A percentile compares a stretch with the other conserved stretches of the same genome.
phyloP scores from a whole-genome alignment of 495 filamentous ascomycete species.

The Immersiella caudata region DNA sequence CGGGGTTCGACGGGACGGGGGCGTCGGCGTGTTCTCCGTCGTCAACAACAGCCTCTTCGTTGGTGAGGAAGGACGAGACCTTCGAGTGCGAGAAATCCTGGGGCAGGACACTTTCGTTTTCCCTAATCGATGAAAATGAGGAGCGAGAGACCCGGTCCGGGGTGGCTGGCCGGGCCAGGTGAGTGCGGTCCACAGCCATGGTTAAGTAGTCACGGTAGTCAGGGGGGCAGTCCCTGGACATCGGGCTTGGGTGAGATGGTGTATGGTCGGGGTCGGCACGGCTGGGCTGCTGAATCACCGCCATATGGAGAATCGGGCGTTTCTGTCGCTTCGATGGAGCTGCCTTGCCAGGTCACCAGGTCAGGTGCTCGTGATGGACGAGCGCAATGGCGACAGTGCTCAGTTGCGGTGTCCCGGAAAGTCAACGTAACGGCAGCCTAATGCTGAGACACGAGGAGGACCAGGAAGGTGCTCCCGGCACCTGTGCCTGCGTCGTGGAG shows the following conservation, averaged over 20 bases:
- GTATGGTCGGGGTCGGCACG: conserved; percentile 21
- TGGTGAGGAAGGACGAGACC: conserved; percentile 56
- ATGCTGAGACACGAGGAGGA: conserved; percentile 8
- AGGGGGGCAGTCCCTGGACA: conserved; percentile 27
- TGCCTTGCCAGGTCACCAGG: conserved; percentile 23
- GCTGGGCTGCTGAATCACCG: conserved; percentile 30
- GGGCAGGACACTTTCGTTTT: conserved; percentile 57
- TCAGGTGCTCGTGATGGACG: conserved; percentile 35
- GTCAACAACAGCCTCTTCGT: conserved; percentile 51
- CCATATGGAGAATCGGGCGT: conserved; percentile 30
- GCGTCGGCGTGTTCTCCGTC: conserved; percentile 33
- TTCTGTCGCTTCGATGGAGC: conserved; percentile 12
- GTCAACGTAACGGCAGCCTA: not conserved
- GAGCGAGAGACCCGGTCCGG: conserved; percentile 51
- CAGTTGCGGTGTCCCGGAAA: conserved; percentile 7
- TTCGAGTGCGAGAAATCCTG: conserved; percentile 74
- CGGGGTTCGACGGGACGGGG: conserved; percentile 11
- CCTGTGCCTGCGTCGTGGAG: conserved; percentile 5
- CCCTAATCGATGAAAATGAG: conserved; percentile 61
- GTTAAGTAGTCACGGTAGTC: conserved; percentile 38
- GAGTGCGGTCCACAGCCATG: conserved; percentile 28
- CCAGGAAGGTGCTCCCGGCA: conserved; percentile 21
- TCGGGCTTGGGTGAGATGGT: conserved; percentile 19
- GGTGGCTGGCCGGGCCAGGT: conserved; percentile 26
- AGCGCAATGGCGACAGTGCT: conserved; percentile 31